Evolutionary conservation across 306 rosid species (phyloP), one percentile per base, ranked within the genome.

Genomic region (Leucaena leucocephala): DNA sequence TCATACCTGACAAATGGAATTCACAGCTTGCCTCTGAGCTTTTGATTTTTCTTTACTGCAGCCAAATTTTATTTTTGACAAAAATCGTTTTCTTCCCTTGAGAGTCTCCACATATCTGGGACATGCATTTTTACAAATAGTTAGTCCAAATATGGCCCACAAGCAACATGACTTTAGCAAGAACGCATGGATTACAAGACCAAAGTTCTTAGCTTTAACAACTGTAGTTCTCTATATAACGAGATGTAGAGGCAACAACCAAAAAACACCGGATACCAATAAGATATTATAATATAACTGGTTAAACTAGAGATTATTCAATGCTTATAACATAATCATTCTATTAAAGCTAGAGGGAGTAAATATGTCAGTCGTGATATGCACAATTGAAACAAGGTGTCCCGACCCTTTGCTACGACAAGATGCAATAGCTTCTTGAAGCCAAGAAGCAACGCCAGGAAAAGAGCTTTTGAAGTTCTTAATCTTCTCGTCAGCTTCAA

Each of bases 1-100:
- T 49, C 71, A 52, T 80, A 94, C 98, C 93, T 94, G 98, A 86
- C 98, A 94, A 76, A 94, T 85, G 74, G 98, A 94, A 85, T 94
- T 94, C 62, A 94, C 98, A 85, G 97, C 97, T 87, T 92, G 98
- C 82, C 98, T 90, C 86, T 94, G 93, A 61, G 98, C 98, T 85
- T 79, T 95, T 16, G 92, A 87, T 81, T 89, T 92, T 87, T 95
- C 98, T 76, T 84, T 80, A 74, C 83, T 80, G 79, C 78, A 88
- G 61, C 98, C 92, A 62, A 88, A 81, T 82, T 95, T 92, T 80
- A 95, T 95, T 89, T 91, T 95, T 76, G 98, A 84, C 86, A 95
- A 86, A 86, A 89, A 95, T n/a, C 97, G 89, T 61, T 90, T 92
- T 80, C 98, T 87, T 66, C 98, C 98, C 79, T 85, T 85, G 4